Conservation (phyloP, 306 rosid genomes). For the Cyclanthera cordifolia region DNA sequence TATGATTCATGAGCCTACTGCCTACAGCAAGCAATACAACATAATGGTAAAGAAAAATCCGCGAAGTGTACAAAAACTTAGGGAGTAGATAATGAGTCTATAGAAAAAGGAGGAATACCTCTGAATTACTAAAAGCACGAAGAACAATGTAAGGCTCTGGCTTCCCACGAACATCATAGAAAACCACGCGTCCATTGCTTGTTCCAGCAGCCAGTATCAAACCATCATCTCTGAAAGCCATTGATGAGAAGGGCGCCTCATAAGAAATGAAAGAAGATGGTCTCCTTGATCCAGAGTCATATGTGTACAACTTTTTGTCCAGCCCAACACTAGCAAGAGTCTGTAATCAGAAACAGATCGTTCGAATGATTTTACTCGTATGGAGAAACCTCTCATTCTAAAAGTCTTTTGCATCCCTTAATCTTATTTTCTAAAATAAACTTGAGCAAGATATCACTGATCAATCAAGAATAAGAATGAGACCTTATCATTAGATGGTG, state of each 20-base stretch:
- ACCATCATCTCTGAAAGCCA: slow-evolving; percentile 93
- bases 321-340: slow-evolving; percentile 87
- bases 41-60: background rate
- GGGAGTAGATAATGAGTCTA: slow-evolving; percentile 1
- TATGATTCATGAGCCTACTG: slow-evolving; percentile 3
- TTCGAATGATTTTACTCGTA: background rate
- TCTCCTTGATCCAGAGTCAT: slow-evolving; percentile 78
- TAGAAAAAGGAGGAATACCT: slow-evolving; percentile 21
- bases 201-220: slow-evolving; percentile 95
- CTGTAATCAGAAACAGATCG: slow-evolving; percentile 39
- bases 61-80: background rate
- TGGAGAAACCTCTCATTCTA: slow-evolving; percentile 12
- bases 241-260: slow-evolving; percentile 85
- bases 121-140: slow-evolving; percentile 61
- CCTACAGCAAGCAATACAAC: background rate
- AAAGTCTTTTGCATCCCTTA: slow-evolving; percentile 11
- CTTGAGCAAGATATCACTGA: background rate
- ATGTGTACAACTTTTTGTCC: slow-evolving; percentile 87
- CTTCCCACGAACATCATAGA: slow-evolving; percentile 93
- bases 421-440: background rate
- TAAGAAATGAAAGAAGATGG: slow-evolving; percentile 69
- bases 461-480: slow-evolving; percentile 12
- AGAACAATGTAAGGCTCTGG: slow-evolving; percentile 87
- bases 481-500: slow-evolving; percentile 97
- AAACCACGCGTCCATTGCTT: slow-evolving; percentile 85